Conservation (phyloP, 1,284 basidiomycete species). For the Nidula niveotomentosa region DNA sequence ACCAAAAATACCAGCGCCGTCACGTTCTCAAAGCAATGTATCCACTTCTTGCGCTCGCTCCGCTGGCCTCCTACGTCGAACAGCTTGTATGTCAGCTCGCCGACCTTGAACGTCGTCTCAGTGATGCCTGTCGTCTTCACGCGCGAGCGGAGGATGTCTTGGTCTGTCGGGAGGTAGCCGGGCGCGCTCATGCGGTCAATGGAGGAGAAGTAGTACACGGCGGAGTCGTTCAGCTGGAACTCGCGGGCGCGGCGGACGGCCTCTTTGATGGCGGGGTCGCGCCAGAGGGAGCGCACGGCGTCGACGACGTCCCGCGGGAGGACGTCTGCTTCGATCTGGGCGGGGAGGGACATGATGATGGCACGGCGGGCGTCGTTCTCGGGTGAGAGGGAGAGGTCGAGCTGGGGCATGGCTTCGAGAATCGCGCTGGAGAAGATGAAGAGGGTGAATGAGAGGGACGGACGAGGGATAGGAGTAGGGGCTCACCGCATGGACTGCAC, state of each 20-base stretch:
- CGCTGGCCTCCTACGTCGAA: constrained; percentile 97
- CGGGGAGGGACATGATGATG: constrained; percentile 79
- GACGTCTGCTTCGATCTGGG: constrained; percentile 83
- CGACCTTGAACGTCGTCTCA: constrained; percentile 93
- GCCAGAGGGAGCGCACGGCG: constrained; percentile 85
- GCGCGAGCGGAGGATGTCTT: constrained; percentile 90
- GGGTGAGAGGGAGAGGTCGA: constrained; percentile 46
- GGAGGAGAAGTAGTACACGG: constrained; percentile 93
- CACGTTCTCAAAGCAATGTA: constrained; percentile 96
- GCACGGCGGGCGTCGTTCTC: constrained; percentile 75
- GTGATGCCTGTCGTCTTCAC: constrained; percentile 98
- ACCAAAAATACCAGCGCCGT: constrained; percentile 95
- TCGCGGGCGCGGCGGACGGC: constrained; percentile 88
- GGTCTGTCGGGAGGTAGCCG: constrained; percentile 87
- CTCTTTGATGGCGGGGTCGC: constrained; percentile 81
- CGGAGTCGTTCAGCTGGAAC: constrained; percentile 97
- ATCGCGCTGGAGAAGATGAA: constrained; percentile 58
- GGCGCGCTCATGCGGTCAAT: constrained; percentile 82
- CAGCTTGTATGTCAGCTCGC: constrained; percentile 89
- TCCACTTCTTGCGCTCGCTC: constrained; percentile 94
- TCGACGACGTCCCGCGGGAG: constrained; percentile 82
- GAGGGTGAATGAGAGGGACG: background rate
- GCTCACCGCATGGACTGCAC: constrained; percentile 91
- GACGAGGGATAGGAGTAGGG: background rate
- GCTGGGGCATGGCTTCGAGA: constrained; percentile 85